Conservation (phyloP, 2,329 filamentous ascomycete species). For the Nothopassalora personata region DNA sequence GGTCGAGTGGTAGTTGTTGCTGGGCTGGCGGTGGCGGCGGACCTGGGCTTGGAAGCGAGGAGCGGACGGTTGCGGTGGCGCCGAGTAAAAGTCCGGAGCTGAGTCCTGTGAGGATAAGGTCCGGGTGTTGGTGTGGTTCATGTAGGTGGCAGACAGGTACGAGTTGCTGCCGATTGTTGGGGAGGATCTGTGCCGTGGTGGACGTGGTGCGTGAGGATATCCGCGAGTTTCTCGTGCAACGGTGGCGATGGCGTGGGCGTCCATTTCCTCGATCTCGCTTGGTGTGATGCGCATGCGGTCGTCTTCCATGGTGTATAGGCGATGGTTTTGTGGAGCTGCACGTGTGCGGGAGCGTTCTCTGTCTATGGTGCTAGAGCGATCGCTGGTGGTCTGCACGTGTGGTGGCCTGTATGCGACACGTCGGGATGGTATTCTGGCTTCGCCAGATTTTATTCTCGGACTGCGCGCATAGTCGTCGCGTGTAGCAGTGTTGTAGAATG, state of each 20-base stretch:
- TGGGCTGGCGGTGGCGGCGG: neutral
- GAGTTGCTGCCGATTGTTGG: neutral
- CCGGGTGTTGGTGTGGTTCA: neutral
- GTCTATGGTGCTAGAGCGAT: neutral
- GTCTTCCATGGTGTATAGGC: neutral
- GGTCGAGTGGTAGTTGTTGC: neutral
- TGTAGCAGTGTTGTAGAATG: neutral
- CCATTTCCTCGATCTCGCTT: neutral
- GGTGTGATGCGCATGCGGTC: neutral
- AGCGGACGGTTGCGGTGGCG: neutral
- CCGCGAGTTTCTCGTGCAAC: neutral
- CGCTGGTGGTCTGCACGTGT: no score
- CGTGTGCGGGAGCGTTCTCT: neutral
- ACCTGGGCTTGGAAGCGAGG: neutral
- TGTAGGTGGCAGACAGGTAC: neutral
- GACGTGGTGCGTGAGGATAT: conserved; percentile 2
- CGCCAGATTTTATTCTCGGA: neutral
- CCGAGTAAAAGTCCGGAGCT: neutral
- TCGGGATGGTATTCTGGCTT: neutral
- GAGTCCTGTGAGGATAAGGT: neutral
- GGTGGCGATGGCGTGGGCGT: neutral
- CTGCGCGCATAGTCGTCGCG: neutral
- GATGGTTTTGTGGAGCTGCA: no score
- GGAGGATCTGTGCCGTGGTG: neutral
- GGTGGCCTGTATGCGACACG: neutral